Base-by-base conservation (phyloP, 192 early-diverging fungal species). In the Pecoramyces ruminantium region DNA sequence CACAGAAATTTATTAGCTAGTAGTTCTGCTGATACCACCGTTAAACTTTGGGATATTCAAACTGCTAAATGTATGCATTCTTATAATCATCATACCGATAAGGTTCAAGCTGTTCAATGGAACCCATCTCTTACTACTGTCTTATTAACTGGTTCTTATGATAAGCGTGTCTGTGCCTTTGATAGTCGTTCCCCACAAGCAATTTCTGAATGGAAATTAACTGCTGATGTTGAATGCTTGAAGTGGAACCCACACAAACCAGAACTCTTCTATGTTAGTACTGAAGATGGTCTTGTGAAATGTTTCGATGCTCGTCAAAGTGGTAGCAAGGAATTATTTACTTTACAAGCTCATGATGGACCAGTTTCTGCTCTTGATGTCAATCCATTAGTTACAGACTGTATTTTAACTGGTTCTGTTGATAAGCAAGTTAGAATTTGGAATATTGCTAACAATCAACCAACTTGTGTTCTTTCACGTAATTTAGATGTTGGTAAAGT, bases 11-110 rank as follows among this genome's bases (percentile, higher is more conserved):
- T 95, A 27, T 86, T 99, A 81, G 93, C 95, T 12, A 95, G 94
- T 28, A 94, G 95, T 17, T 99, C 97, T 27, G 98, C 96, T 38
- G 98, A 99, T 83, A 93, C 91, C 13, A 98, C 97, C 25, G 94
- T 98, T 29, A 99, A 99, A 86, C 90, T 99, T 38, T 99, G 98
- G 98, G 98, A 99, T 82, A 87, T 99, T 82, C 87, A 87, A 28
- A 89, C 90, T 6, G 87, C 86, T 28, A 87, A 87, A 80, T 89
- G 93, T 87, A 28, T 77, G 77, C 82, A 77, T 42, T 67, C 29
- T 21, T 83, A 27, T 30, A 78, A 77, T 21, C n/a, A 78, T 21
- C 79, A 30, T 25, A 80, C 78, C 11, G 58, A 58, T 27, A 28
- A 28, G 78, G 90, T 99, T 29, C 95, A 96, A 82, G 88, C 93